Percentiles rank a stretch among this genome's conserved stretches.
Conservation (phyloP, 2,329 filamentous ascomycete species). For the Lachnellula suecica region DNA sequence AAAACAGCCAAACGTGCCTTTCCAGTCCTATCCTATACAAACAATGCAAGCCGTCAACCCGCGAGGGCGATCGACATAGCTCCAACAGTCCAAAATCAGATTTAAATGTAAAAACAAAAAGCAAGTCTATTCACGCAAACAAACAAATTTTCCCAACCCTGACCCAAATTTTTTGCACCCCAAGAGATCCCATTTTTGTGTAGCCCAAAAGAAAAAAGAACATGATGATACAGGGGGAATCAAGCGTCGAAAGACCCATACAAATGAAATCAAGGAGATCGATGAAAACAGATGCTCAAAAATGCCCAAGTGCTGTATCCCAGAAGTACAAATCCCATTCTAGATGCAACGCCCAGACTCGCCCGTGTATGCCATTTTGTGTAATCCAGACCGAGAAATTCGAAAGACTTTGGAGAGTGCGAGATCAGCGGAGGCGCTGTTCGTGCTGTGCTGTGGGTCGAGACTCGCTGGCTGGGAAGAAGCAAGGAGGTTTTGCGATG, state of each 20-base stretch:
- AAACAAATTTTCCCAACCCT: conserved; percentile 24
- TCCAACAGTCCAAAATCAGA: conserved; percentile 8
- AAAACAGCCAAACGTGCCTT: neutral
- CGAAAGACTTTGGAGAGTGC: conserved; percentile 1
- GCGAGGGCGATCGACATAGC: conserved; percentile 16
- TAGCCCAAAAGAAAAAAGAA: conserved; percentile 15
- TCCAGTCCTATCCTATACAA: conserved; percentile 23
- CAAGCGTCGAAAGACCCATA: conserved; percentile 2
- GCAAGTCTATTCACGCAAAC: conserved; percentile 25
- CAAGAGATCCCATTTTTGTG: conserved; percentile 23
- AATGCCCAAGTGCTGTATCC: conserved; percentile 6
- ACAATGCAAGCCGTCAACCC: conserved; percentile 12
- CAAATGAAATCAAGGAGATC: conserved; percentile 11
- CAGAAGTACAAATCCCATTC: conserved; percentile 17
- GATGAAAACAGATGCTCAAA: conserved; percentile 10
- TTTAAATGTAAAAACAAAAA: conserved; percentile 13
- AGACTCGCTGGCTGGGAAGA: conserved; percentile 18
- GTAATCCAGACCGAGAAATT: conserved; percentile 9
- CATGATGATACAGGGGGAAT: conserved; percentile 12
- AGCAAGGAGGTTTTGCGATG: conserved; percentile 5
- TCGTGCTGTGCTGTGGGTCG: conserved; percentile 24
- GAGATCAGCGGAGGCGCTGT: conserved; percentile 1
- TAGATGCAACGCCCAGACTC: conserved; percentile 22
- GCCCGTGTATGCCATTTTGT: conserved; percentile 9
- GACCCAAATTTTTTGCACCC: conserved; percentile 16